Conservation (phyloP, 352 stramenopile genomes). For the Thraustochytrium striatum region DNA sequence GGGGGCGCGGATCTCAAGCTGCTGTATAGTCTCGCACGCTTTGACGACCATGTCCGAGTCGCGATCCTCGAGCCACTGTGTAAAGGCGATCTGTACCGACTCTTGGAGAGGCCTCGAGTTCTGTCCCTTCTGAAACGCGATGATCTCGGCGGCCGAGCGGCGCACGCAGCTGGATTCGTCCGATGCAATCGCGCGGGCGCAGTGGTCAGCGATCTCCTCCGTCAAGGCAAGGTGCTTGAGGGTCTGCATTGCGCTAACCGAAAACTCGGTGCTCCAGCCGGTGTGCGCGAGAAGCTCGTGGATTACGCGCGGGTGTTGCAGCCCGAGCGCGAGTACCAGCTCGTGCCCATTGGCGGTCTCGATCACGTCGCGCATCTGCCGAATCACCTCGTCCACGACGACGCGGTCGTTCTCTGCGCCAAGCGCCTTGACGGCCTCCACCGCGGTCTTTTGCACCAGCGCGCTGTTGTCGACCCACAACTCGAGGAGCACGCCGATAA, state of each 20-base stretch:
- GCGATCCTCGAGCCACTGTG: background rate
- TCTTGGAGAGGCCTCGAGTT: background rate
- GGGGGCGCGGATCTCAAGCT: background rate
- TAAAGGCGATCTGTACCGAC: conserved; percentile 26
- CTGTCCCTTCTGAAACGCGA: background rate
- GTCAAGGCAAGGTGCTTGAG: background rate
- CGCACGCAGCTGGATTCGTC: background rate
- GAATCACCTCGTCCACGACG: conserved; percentile 1
- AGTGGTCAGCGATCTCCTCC: background rate
- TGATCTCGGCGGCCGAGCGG: background rate
- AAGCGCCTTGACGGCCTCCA: conserved; percentile 4
- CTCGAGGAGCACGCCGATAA: conserved; percentile 6
- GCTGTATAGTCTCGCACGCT: background rate
- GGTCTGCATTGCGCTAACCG: background rate
- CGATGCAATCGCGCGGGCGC: background rate
- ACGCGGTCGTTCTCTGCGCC: background rate
- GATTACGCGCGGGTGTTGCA: conserved; percentile 1
- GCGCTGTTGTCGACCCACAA: conserved; percentile 24
- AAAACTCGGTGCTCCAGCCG: background rate
- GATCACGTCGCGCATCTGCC: conserved; percentile 17
- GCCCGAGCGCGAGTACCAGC: background rate
- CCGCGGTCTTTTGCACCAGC: background rate
- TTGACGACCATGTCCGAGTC: background rate
- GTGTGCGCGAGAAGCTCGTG: background rate
- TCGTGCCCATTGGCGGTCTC: conserved; percentile 25